Base-by-base conservation (phyloP, 345 rosid genomes). In the Eucalyptus marginata region DNA sequence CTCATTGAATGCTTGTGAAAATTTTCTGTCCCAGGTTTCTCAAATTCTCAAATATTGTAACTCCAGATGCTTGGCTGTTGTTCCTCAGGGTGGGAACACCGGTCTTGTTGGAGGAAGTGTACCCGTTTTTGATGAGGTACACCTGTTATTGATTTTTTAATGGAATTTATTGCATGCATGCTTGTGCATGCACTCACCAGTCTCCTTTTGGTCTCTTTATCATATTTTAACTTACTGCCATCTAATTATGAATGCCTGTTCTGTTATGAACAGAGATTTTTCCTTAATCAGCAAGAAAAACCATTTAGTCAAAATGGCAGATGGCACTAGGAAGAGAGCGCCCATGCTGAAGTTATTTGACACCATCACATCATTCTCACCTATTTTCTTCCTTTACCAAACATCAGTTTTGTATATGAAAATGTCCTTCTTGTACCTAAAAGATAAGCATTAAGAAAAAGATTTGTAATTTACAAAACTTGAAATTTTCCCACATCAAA, bases 51-150 rank as follows among this genome's bases (percentile, higher is more conserved):
- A 91, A 71, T 94, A 97, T 86, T 98, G 98, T 90, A 95, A 97
- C 92, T 95, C 96, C 13, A 94, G 98, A 90, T 87, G 91, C 90
- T 93, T 98, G 91, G 96, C 98, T 89, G 98, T 97, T 90, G 99
- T 96, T 95, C 99, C 99, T 54, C 99, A 97, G 93, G 99, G 99
- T 31, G 99, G 99, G 91, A 97, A 98, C 88, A 98, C 98, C 59
- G 97, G 99, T 88, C 99, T 98, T 90, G 99, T 97, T 56, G 99
- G 99, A 85, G 99, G 99, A 90, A 97, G 98, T 93, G 98, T 98
- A 36, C 99, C 99, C 80, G 98, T 96, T 87, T 97, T 95, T 92
- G 98, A 98, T 62, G 98, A 98, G 99, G 99, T 97, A 89, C 46
- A 20, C 83, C 62, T 86, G 5, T 49, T 58, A 86, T 25, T 86